A percentile compares a stretch with the other conserved stretches of the same genome.
Evolutionary conservation across 2,329 filamentous ascomycete genomes (phyloP).

Genomic region (Thelonectria discophora): DNA sequence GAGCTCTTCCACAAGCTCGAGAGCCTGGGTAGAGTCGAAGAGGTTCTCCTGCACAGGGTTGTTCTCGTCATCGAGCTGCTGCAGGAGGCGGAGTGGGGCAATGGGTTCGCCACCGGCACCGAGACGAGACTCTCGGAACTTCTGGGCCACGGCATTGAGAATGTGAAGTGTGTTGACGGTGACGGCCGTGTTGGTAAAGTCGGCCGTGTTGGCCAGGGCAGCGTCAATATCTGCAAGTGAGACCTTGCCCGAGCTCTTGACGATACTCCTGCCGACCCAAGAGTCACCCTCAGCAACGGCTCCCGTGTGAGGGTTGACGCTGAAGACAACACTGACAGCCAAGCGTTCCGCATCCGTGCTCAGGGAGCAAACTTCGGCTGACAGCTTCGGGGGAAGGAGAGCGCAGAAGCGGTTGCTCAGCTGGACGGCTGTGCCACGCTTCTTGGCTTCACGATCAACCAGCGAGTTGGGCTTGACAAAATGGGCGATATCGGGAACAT

Average conservation of each 20-base stretch:
- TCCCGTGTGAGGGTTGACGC: conserved; percentile 83
- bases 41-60: conserved; percentile 96
- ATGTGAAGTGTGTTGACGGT: conserved; percentile 81
- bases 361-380: conserved; percentile 87
- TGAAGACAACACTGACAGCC: conserved; percentile 92
- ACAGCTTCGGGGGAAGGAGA: conserved; percentile 87
- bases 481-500: conserved; percentile 94
- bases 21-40: conserved; percentile 87
- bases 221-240: conserved; percentile 87
- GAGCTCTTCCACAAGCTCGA: conserved; percentile 94
- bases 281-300: conserved; percentile 83
- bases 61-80: conserved; percentile 97
- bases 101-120: conserved; percentile 81
- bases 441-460: conserved; percentile 96
- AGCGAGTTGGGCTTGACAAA: conserved; percentile 97
- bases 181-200: conserved; percentile 71
- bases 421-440: conserved; percentile 95
- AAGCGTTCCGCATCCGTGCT: conserved; percentile 88
- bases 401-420: conserved; percentile 88
- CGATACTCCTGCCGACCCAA: conserved; percentile 92
- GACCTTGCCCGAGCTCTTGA: conserved; percentile 90
- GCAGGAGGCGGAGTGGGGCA: conserved; percentile 85
- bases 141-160: conserved; percentile 83
- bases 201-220: conserved; percentile 72
- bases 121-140: conserved; percentile 89